Conservation (phyloP, 306 rosid species). For the Luffa aegyptiaca region DNA sequence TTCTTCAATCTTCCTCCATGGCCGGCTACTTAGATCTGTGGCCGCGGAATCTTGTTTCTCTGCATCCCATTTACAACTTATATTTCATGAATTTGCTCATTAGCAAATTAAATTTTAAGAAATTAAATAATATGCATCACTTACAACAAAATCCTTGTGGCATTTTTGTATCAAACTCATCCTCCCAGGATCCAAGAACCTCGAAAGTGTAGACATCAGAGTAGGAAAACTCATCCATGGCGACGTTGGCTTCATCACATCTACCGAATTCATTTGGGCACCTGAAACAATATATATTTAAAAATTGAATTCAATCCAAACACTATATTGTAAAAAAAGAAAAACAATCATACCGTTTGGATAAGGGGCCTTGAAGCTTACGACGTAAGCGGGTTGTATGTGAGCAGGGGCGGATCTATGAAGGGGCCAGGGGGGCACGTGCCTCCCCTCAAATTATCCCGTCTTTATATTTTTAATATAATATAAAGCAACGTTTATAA, state of each 20-base stretch:
- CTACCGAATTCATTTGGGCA: constrained; percentile 10
- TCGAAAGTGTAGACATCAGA: constrained; percentile 27
- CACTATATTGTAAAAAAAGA: neutral
- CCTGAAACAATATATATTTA: constrained; percentile 14
- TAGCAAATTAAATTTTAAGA: too few species aligned
- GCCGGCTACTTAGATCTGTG: neutral
- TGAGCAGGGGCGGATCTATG: too few species aligned
- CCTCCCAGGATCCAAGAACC: constrained; percentile 18
- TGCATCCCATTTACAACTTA: constrained; percentile 6
- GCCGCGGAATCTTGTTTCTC: constrained; percentile 23
- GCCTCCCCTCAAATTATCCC: too few species aligned
- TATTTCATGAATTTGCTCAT: neutral
- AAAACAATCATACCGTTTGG: constrained; percentile 4
- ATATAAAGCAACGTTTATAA: too few species aligned
- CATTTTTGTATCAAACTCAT: constrained; percentile 22
- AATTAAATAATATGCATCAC: neutral
- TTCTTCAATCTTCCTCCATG: too few species aligned
- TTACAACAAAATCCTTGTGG: constrained; percentile 29
- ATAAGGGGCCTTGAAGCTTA: constrained; percentile 32
- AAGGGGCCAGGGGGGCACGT: too few species aligned
- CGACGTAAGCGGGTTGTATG: constrained; percentile 28
- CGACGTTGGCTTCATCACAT: constrained; percentile 1
- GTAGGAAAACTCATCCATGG: constrained; percentile 27
- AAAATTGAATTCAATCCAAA: too few species aligned
- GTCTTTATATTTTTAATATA: too few species aligned